These are phyloP conservation scores for Monilinia laxa DNA, from an alignment of 2,329 filamentous ascomycete genomes.

Conservation along the genomic window DNA sequence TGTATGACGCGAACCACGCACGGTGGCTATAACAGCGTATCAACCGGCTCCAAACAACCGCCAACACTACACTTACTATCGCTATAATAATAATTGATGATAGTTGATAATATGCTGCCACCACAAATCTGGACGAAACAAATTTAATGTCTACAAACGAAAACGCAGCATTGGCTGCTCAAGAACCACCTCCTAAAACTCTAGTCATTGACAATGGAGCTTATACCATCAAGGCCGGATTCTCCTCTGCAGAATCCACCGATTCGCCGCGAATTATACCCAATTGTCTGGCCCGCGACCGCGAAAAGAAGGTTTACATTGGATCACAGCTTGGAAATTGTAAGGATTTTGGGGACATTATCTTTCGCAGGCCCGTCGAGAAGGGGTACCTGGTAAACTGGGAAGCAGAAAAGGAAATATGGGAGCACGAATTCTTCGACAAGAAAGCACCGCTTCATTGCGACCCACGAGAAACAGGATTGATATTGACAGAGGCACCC, in stretches of 20 bases:
- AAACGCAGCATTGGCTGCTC: slow-evolving; percentile 53
- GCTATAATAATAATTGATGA: not conserved
- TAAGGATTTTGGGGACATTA: slow-evolving; percentile 84
- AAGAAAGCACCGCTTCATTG: slow-evolving; percentile 64
- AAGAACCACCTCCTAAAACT: slow-evolving; percentile 61
- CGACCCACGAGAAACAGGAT: slow-evolving; percentile 76
- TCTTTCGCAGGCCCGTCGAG: slow-evolving; percentile 85
- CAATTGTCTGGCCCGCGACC: slow-evolving; percentile 84
- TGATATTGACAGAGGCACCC: slow-evolving; percentile 82
- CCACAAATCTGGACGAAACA: not conserved
- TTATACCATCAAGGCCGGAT: slow-evolving; percentile 86
- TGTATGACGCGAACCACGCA: not conserved
- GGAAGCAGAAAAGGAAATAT: slow-evolving; percentile 94
- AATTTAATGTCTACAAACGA: slow-evolving; percentile 30
- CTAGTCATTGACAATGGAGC: slow-evolving; percentile 93
- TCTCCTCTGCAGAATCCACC: slow-evolving; percentile 46
- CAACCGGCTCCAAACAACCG: slow-evolving; percentile 8
- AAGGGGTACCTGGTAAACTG: slow-evolving; percentile 95
- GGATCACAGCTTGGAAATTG: slow-evolving; percentile 76
- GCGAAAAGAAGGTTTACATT: slow-evolving; percentile 75
- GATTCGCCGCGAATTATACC: slow-evolving; percentile 70
- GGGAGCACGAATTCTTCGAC: slow-evolving; percentile 85
- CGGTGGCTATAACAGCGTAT: not conserved
- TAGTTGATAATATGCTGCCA: not conserved
- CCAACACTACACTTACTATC: not conserved